Conservation (phyloP, 352 stramenopile species). For the Saprolegnia diclina region DNA sequence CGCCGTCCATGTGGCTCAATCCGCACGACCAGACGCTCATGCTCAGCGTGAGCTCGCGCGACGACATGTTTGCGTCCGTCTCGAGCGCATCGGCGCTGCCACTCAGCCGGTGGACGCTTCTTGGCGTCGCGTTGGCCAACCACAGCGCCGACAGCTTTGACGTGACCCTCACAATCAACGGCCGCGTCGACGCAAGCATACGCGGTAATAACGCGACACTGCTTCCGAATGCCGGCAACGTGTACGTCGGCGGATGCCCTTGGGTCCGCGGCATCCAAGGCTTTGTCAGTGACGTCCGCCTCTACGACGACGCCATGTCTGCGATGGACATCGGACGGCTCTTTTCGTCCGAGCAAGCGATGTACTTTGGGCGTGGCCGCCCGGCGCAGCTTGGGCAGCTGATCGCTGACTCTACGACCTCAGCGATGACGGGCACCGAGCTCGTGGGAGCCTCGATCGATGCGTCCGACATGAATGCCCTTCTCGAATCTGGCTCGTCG, state of each 20-base stretch:
- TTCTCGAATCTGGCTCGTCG: too few species aligned
- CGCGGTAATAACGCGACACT: constrained; percentile 39
- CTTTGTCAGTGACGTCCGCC: constrained; percentile 51
- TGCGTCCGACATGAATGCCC: too few species aligned
- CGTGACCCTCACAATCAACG: constrained; percentile 56
- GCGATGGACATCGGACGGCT: constrained; percentile 24
- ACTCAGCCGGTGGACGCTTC: constrained; percentile 52
- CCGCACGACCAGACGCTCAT: constrained; percentile 55
- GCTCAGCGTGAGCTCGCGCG: constrained; percentile 57
- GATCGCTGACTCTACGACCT: too few species aligned
- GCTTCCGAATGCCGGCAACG: constrained; percentile 44
- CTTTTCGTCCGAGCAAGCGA: constrained; percentile 9
- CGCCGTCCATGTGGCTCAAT: constrained; percentile 76
- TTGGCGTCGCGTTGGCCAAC: constrained; percentile 69
- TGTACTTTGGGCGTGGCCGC: neutral
- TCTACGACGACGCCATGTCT: constrained; percentile 37
- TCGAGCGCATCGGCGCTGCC: constrained; percentile 44
- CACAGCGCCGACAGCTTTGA: constrained; percentile 43
- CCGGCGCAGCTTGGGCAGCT: constrained; percentile 12
- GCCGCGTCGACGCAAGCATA: constrained; percentile 44
- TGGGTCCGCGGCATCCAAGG: constrained; percentile 61
- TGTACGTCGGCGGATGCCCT: constrained; percentile 62
- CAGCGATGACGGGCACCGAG: too few species aligned
- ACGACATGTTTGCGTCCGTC: constrained; percentile 50
- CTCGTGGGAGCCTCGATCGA: too few species aligned